Evolutionary conservation across 2,329 filamentous ascomycete genomes (phyloP), one percentile per base, ranked within the genome.

Genomic region (Coleophoma cylindrospora): DNA sequence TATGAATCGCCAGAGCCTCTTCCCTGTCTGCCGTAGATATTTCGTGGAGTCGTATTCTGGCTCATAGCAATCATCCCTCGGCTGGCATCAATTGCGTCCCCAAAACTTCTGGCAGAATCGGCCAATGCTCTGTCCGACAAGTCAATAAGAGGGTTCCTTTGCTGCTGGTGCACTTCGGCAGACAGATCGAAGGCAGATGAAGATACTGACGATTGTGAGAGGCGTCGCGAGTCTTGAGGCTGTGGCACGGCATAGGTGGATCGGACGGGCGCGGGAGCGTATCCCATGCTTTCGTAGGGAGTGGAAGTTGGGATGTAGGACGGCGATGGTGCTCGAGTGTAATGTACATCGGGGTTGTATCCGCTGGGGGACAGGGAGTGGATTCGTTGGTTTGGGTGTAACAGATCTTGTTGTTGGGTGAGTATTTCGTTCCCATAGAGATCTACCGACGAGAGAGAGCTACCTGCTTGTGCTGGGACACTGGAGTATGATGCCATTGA

Each of bases 31-130:
- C 87, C 89, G 64, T 96, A 96, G 61, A 96, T 89, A 66, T 92
- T 94, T 54, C 91, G 79, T 12, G 91, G 90, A 1, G 91, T 96
- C 61, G 91, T 95, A 63, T 96, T 91, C 71, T 96, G 91, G 78
- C 89, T 95, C 80, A 97, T 88, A 36, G 91, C 90, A 22, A 96
- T 80, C 89, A 97, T 96, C 60, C 91, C 90, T 54, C 94, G 87
- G 66, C 91, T 91, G 21, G 91, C 91, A 67, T 96, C 92, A 50
- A 97, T 83, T 27, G 90, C 89, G 65, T 96, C 92, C 58, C 86
- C 89, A 67, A 91, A 95, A 60, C 84, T 86, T 60, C 86, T 77
- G 49, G 78, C 75, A 45, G 69, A 64, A 65, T 71, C 81, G 73
- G 71, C 80, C 67, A 70, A 74, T 47, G 80, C 70, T 67, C 82